phyloP scores from a whole-genome alignment of 257 asterid species.

The Gynochthodes officinalis region DNA sequence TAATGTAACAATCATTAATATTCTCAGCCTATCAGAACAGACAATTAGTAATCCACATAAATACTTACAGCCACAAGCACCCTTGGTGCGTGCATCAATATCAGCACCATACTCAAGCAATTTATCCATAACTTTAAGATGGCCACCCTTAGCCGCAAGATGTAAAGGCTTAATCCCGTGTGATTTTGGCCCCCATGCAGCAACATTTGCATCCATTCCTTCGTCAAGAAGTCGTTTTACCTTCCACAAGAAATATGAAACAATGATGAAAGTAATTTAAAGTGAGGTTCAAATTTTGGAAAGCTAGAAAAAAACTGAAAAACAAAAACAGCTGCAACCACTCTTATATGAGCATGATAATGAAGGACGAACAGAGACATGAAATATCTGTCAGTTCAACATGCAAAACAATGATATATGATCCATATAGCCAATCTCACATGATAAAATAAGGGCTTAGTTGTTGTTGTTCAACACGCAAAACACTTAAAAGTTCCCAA shows the following conservation, averaged over 20 bases:
- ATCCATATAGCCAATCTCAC: too few species aligned
- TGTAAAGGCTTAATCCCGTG: constrained; percentile 95
- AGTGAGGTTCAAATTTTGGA: too few species aligned
- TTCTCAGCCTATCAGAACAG: not conserved
- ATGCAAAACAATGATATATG: too few species aligned
- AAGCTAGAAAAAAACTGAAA: constrained; percentile 6
- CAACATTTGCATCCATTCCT: constrained; percentile 82
- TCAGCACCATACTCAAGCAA: constrained; percentile 87
- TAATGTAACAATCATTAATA: not conserved
- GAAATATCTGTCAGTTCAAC: not conserved
- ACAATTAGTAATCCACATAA: not conserved
- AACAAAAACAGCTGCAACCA: not conserved
- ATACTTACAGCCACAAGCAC: constrained; percentile 90
- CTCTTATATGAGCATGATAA: not conserved
- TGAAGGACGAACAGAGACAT: not conserved
- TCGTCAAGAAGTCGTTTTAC: constrained; percentile 81
- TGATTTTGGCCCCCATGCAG: constrained; percentile 92
- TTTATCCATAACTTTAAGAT: constrained; percentile 80
- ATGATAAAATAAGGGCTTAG: too few species aligned
- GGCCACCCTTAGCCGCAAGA: constrained; percentile 98
- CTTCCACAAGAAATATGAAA: constrained; percentile 29
- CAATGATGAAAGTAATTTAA: too few species aligned
- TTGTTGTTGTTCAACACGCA: too few species aligned
- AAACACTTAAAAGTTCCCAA: not conserved
- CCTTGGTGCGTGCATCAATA: constrained; percentile 95